These are phyloP conservation scores for Stephania japonica DNA, from an alignment of 164 flowering plant species.

Conservation along the genomic window DNA sequence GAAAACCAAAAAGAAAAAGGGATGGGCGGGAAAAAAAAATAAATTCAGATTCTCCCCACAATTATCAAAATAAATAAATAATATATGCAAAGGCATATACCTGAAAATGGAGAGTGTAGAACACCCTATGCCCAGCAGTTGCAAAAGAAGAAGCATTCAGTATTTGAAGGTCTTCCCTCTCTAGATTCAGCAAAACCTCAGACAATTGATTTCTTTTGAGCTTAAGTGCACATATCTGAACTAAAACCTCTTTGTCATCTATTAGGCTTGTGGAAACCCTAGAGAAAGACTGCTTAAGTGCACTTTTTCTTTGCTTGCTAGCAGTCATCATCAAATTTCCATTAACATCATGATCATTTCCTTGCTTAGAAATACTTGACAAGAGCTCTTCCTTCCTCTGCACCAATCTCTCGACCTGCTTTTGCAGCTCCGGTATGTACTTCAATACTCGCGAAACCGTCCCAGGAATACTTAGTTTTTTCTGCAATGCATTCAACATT, in stretches of 20 bases:
- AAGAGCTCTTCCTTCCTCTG: constrained; percentile 38
- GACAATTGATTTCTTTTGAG: constrained; percentile 24
- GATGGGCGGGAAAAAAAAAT: too few species aligned
- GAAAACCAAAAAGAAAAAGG: too few species aligned
- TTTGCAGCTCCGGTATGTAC: constrained; percentile 61
- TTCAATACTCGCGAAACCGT: constrained; percentile 45
- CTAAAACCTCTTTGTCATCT: constrained; percentile 36
- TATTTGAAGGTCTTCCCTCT: constrained; percentile 38
- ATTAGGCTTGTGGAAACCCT: constrained; percentile 27
- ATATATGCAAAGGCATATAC: constrained; percentile 14
- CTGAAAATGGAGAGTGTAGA: constrained; percentile 53
- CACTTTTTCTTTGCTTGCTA: constrained; percentile 2
- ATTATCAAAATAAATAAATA: neutral
- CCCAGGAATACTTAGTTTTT: constrained; percentile 51
- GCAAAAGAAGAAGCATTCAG: constrained; percentile 44
- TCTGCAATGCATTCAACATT: constrained; percentile 28
- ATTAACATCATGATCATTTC: constrained; percentile 3
- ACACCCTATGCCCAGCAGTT: constrained; percentile 33
- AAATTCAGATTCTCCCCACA: too few species aligned
- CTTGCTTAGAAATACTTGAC: constrained; percentile 22
- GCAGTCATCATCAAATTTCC: too few species aligned
- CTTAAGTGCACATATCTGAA: constrained; percentile 35
- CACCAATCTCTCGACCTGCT: constrained; percentile 38
- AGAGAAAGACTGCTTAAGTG: constrained; percentile 3
- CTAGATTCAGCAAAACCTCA: constrained; percentile 34